Conservation (phyloP, 1,139 yeast genomes). For the Debaryomyces subglobosus region DNA sequence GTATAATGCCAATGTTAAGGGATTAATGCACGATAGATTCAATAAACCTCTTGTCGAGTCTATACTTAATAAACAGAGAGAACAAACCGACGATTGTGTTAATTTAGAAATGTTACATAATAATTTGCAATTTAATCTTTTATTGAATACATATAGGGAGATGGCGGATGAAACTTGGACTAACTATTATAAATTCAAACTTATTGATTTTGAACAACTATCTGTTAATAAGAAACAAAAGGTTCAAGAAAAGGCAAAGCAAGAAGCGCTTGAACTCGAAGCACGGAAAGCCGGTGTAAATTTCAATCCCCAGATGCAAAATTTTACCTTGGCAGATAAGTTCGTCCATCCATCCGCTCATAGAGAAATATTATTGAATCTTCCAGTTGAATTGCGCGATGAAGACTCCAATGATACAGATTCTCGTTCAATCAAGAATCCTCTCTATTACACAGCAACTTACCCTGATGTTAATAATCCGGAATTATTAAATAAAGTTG, state of each 20-base stretch:
- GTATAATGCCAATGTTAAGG: conserved; percentile 35
- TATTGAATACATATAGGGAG: conserved; percentile 45
- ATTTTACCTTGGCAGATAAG: conserved; percentile 18
- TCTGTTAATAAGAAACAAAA: conserved; percentile 8
- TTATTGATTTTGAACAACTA: conserved; percentile 44
- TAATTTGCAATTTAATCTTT: conserved; percentile 44
- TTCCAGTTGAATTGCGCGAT: conserved; percentile 41
- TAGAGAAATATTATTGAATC: conserved; percentile 33
- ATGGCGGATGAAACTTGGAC: conserved; percentile 46
- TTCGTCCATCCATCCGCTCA: conserved; percentile 41
- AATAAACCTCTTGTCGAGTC: conserved; percentile 36
- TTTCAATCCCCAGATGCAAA: background rate
- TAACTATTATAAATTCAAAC: conserved; percentile 41
- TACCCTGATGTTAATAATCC: conserved; percentile 39
- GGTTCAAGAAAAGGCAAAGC: background rate
- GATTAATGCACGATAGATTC: conserved; percentile 41
- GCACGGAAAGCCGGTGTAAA: background rate
- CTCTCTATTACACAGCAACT: conserved; percentile 36
- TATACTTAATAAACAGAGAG: conserved; percentile 32
- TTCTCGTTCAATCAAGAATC: conserved; percentile 34
- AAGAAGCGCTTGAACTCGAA: conserved; percentile 1
- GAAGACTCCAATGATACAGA: conserved; percentile 17
- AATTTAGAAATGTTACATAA: conserved; percentile 51
- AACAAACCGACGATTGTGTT: conserved; percentile 38
- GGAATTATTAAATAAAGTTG: conserved; percentile 40